Evolutionary conservation across 1,139 yeast species (phyloP).

Genomic region (Neolecta irregularis): DNA sequence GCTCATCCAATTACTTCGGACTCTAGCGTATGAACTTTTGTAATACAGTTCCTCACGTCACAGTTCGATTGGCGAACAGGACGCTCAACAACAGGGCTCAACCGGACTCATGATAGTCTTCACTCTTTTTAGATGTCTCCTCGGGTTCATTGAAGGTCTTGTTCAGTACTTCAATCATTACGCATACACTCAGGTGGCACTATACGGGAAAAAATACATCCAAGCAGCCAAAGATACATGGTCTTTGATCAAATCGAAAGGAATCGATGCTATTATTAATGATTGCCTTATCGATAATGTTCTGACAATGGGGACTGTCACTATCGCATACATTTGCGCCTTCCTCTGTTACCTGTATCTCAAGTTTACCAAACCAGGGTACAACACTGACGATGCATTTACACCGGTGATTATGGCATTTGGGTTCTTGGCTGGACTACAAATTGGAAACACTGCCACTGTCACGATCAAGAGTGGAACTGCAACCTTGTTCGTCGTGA

Average conservation of each 20-base stretch:
- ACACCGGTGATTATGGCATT: slow-evolving; percentile 69
- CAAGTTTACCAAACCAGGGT: slow-evolving; percentile 54
- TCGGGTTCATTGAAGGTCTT: slow-evolving; percentile 59
- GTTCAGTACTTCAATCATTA: slow-evolving; percentile 79
- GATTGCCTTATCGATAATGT: slow-evolving; percentile 72
- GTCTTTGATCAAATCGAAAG: slow-evolving; percentile 60
- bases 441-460: slow-evolving; percentile 56
- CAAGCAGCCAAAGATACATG: slow-evolving; percentile 71
- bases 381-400: slow-evolving; percentile 50
- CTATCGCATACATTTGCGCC: slow-evolving; percentile 55
- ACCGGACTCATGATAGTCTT: slow-evolving; percentile 42
- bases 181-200: slow-evolving; percentile 74
- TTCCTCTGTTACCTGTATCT: slow-evolving; percentile 58
- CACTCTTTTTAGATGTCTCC: slow-evolving; percentile 42
- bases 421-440: slow-evolving; percentile 59
- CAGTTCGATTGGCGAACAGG: slow-evolving; percentile 39
- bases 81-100: no score
- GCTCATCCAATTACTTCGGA: slow-evolving; percentile 48
- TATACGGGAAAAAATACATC: slow-evolving; percentile 68
- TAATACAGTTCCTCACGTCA: slow-evolving; percentile 43
- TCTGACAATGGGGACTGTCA: slow-evolving; percentile 51
- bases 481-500: slow-evolving; percentile 47
- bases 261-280: slow-evolving; percentile 73
- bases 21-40: slow-evolving; percentile 34
- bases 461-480: slow-evolving; percentile 69